phyloP scores from a whole-genome alignment of 2,329 filamentous ascomycete genomes.

The Microcyclospora tardicrescens region DNA sequence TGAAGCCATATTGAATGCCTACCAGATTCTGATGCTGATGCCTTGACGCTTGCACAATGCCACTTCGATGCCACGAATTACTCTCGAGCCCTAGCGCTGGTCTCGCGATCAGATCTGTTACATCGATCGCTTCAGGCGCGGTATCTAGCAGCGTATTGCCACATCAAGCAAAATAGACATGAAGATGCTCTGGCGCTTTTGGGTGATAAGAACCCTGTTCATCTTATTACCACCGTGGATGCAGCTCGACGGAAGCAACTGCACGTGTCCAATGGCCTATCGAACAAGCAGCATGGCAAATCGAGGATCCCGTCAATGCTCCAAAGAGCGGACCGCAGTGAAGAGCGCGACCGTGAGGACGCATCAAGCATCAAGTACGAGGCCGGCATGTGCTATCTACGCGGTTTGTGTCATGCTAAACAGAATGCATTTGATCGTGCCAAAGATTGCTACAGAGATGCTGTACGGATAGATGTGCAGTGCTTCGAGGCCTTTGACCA shows the following conservation, averaged over 20 bases:
- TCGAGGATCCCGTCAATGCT: constrained; percentile 25
- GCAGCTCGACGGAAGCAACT: constrained; percentile 60
- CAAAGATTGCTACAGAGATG: constrained; percentile 97
- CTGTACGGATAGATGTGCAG: constrained; percentile 90
- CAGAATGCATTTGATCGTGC: constrained; percentile 95
- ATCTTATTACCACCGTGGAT: constrained; percentile 59
- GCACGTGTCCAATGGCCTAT: constrained; percentile 43
- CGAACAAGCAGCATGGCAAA: constrained; percentile 30
- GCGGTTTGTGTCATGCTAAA: constrained; percentile 89
- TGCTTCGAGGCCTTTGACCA: constrained; percentile 98
- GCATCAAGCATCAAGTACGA: constrained; percentile 70
- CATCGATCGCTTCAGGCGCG: constrained; percentile 71
- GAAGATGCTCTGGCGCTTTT: constrained; percentile 78
- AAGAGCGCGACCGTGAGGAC: constrained; percentile 56
- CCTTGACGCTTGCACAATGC: constrained; percentile 95
- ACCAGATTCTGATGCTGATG: constrained; percentile 80
- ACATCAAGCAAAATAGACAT: constrained; percentile 81
- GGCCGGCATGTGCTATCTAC: constrained; percentile 91
- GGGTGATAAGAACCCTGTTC: constrained; percentile 85
- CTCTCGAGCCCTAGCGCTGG: constrained; percentile 74
- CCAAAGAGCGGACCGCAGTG: constrained; percentile 44
- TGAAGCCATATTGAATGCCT: constrained; percentile 1
- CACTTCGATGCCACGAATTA: constrained; percentile 95
- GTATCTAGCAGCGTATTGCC: constrained; percentile 87
- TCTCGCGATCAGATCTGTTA: constrained; percentile 72